Conservation (phyloP, 192 early-diverging fungal genomes). For the Rhizophagus clarus region DNA sequence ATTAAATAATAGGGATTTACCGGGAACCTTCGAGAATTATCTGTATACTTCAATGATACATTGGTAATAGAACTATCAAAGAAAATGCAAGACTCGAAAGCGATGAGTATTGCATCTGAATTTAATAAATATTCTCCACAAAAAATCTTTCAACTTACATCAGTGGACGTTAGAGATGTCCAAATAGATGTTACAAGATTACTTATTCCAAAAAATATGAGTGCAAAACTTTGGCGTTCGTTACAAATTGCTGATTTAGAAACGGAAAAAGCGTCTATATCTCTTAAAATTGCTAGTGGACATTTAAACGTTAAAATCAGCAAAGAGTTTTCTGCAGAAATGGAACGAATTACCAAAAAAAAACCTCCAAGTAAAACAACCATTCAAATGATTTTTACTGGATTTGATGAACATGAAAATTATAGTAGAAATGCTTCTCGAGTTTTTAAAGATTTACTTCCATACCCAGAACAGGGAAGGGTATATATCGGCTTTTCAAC, state of each 20-base stretch:
- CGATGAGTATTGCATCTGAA: constrained; percentile 56
- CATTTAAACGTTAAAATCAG: constrained; percentile 58
- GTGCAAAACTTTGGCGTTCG: background rate
- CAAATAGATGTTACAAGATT: constrained; percentile 55
- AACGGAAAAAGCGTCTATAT: constrained; percentile 57
- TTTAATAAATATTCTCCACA: constrained; percentile 64
- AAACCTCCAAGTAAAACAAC: constrained; percentile 70
- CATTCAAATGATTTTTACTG: constrained; percentile 73
- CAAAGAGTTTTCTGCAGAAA: constrained; percentile 65
- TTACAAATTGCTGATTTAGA: constrained; percentile 14
- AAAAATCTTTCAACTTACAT: constrained; percentile 67
- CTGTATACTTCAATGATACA: constrained; percentile 65
- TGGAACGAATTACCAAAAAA: constrained; percentile 91
- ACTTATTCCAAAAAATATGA: constrained; percentile 37
- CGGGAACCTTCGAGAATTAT: constrained; percentile 64
- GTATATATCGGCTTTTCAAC: constrained; percentile 92
- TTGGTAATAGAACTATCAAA: constrained; percentile 65
- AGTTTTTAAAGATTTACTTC: constrained; percentile 77
- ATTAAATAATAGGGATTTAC: constrained; percentile 69
- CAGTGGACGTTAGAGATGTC: constrained; percentile 59
- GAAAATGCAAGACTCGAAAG: constrained; percentile 60
- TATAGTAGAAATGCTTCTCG: background rate
- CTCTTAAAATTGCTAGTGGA: constrained; percentile 70
- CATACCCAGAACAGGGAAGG: constrained; percentile 74
- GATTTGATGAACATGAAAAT: constrained; percentile 71